Evolutionary conservation across 495 filamentous ascomycete genomes (phyloP).

Genomic region (Amorphotheca resinae): DNA sequence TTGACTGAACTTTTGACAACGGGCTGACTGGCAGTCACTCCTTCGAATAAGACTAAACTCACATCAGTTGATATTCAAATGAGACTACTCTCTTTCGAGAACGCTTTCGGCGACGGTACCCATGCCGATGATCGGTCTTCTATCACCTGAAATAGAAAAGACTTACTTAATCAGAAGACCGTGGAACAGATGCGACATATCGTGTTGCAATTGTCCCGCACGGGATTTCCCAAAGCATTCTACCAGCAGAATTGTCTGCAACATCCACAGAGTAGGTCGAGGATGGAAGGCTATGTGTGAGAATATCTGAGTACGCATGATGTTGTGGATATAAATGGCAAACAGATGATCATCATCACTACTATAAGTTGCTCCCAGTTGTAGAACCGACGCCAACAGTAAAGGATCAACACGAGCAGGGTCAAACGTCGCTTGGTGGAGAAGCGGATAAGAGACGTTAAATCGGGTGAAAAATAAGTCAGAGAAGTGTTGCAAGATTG

Average conservation of each 20-base stretch:
- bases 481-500: slow-evolving; percentile 35
- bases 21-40: slow-evolving; percentile 36
- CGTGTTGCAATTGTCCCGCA: slow-evolving; percentile 42
- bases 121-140: too few species aligned
- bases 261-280: slow-evolving; percentile 37
- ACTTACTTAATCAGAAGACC: slow-evolving; percentile 47
- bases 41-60: slow-evolving; percentile 41
- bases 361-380: slow-evolving; percentile 42
- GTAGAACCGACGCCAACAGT: slow-evolving; percentile 35
- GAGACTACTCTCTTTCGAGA: too few species aligned
- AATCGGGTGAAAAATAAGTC: slow-evolving; percentile 44
- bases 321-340: slow-evolving; percentile 38
- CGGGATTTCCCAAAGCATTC: slow-evolving; percentile 46
- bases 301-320: slow-evolving; percentile 32
- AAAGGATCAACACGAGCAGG: slow-evolving; percentile 32
- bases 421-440: slow-evolving; percentile 40
- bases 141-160: too few species aligned
- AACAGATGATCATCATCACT: slow-evolving; percentile 42
- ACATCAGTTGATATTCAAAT: too few species aligned
- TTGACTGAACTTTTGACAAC: slow-evolving; percentile 17
- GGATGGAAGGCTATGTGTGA: slow-evolving; percentile 32
- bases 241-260: slow-evolving; percentile 45
- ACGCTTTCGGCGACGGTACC: too few species aligned
- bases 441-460: slow-evolving; percentile 40
- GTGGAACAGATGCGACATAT: slow-evolving; percentile 43